Conservation (phyloP, 176 grass and related monocot species). For the Raddia distichophylla region DNA sequence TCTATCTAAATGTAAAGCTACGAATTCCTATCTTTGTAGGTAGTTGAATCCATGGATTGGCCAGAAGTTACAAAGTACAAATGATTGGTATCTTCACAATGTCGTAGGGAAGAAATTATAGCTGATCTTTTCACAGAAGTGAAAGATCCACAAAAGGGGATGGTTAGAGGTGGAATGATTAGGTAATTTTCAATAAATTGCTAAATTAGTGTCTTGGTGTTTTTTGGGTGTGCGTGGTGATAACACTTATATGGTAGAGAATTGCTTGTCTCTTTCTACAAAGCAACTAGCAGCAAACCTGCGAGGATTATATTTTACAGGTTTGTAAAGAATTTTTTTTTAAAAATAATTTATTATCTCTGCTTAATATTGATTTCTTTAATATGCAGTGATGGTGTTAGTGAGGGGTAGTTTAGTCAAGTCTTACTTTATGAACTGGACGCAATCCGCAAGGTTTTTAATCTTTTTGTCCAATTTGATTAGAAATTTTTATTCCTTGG, state of each 20-base stretch:
- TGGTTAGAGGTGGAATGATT: slow-evolving; percentile 63
- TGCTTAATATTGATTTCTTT: slow-evolving; percentile 13
- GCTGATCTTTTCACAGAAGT: slow-evolving; percentile 58
- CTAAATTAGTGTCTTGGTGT: neutral
- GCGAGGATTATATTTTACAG: slow-evolving; percentile 80
- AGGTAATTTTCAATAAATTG: slow-evolving; percentile 45
- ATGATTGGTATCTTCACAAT: slow-evolving; percentile 77
- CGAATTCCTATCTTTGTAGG: slow-evolving; percentile 36
- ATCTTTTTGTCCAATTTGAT: neutral
- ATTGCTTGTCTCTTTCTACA: slow-evolving; percentile 61
- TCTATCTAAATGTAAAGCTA: neutral
- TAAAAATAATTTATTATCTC: neutral
- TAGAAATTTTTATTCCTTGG: neutral
- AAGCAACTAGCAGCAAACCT: slow-evolving; percentile 49
- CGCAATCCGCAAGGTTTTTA: slow-evolving; percentile 76
- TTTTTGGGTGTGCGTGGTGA: neutral
- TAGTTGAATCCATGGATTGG: slow-evolving; percentile 93
- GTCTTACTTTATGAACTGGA: slow-evolving; percentile 80
- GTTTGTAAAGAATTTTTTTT: slow-evolving; percentile 27
- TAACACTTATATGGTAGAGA: slow-evolving; percentile 55
- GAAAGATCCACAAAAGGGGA: slow-evolving; percentile 48
- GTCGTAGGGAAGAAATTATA: slow-evolving; percentile 72
- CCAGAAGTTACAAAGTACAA: slow-evolving; percentile 79
- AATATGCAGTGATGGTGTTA: slow-evolving; percentile 80
- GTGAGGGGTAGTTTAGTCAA: slow-evolving; percentile 81